Conservation (phyloP, 2,329 filamentous ascomycete genomes). For the Ascochyta pisi region DNA sequence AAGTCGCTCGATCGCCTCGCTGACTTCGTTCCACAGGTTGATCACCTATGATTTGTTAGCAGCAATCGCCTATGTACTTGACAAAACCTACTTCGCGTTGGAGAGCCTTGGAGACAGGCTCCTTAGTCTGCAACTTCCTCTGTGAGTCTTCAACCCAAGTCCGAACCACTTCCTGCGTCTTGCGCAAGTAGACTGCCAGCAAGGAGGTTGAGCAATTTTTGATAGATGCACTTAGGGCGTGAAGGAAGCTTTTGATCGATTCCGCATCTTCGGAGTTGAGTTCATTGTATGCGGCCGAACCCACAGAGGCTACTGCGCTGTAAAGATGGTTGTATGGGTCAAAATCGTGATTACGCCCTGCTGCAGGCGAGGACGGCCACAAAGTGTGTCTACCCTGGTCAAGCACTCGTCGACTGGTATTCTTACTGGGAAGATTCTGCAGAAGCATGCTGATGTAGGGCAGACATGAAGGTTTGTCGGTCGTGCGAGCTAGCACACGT, state of each 20-base stretch:
- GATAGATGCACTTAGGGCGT: constrained; percentile 56
- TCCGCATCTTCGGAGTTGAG: constrained; percentile 50
- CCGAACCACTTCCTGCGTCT: constrained; percentile 67
- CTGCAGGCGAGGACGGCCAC: constrained; percentile 63
- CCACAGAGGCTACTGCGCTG: constrained; percentile 60
- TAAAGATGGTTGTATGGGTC: constrained; percentile 74
- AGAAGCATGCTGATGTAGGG: constrained; percentile 47
- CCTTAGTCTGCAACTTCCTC: constrained; percentile 39
- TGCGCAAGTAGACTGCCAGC: constrained; percentile 63
- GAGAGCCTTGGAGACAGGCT: constrained; percentile 27
- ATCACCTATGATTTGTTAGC: constrained; percentile 40
- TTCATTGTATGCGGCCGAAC: constrained; percentile 63
- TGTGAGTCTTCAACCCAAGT: constrained; percentile 68
- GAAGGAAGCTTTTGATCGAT: constrained; percentile 58
- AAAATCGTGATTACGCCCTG: constrained; percentile 46
- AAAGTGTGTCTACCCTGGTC: constrained; percentile 71
- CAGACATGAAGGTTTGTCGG: constrained; percentile 27
- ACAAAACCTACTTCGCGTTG: constrained; percentile 37
- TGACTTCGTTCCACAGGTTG: constrained; percentile 53
- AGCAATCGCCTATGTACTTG: neutral
- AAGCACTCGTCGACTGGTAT: constrained; percentile 54
- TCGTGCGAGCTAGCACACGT: constrained; percentile 26
- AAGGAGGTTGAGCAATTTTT: constrained; percentile 54
- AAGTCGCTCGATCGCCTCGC: constrained; percentile 63
- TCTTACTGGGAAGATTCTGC: constrained; percentile 47